A percentile compares a stretch with the other conserved stretches of the same genome.
phyloP scores from a whole-genome alignment of 345 rosid genomes.

The Pugionium cornutum region DNA sequence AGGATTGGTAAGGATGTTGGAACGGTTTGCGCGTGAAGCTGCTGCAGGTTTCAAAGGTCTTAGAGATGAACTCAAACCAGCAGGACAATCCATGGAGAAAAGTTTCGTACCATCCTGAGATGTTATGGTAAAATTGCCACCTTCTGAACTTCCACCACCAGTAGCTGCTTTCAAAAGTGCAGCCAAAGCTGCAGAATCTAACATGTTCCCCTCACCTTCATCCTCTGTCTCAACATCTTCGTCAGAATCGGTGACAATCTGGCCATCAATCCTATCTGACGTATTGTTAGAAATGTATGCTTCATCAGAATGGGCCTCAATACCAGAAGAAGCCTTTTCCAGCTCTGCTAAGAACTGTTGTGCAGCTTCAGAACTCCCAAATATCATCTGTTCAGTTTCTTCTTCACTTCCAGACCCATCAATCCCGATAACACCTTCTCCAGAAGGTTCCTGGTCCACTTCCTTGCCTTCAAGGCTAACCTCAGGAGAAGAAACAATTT shows the following conservation, averaged over 20 bases:
- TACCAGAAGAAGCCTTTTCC: slow-evolving; percentile 60
- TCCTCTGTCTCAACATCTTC: slow-evolving; percentile 90
- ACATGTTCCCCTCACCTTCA: slow-evolving; percentile 71
- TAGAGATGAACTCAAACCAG: slow-evolving; percentile 87
- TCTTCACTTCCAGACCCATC: slow-evolving; percentile 57
- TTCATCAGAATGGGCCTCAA: slow-evolving; percentile 55
- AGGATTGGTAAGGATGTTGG: slow-evolving; percentile 56
- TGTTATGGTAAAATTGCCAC: slow-evolving; percentile 60
- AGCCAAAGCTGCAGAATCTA: slow-evolving; percentile 87
- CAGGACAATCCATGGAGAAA: slow-evolving; percentile 89
- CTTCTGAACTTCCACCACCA: slow-evolving; percentile 62
- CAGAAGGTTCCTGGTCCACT: slow-evolving; percentile 39
- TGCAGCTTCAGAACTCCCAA: slow-evolving; percentile 84
- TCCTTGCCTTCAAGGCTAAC: slow-evolving; percentile 45
- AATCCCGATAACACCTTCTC: slow-evolving; percentile 43
- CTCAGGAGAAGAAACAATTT: slow-evolving; percentile 34
- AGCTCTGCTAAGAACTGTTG: slow-evolving; percentile 78
- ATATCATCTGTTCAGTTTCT: slow-evolving; percentile 63
- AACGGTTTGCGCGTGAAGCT: slow-evolving; percentile 57
- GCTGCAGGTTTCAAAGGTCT: slow-evolving; percentile 69
- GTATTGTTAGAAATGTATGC: slow-evolving; percentile 55
- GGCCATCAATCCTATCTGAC: slow-evolving; percentile 70
- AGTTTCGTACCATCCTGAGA: slow-evolving; percentile 90
- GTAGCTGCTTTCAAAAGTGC: slow-evolving; percentile 93
- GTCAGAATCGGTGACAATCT: slow-evolving; percentile 84